These are phyloP conservation scores for Coniferiporia weirii DNA, from an alignment of 1,284 basidiomycete genomes.

Conservation along the genomic window DNA sequence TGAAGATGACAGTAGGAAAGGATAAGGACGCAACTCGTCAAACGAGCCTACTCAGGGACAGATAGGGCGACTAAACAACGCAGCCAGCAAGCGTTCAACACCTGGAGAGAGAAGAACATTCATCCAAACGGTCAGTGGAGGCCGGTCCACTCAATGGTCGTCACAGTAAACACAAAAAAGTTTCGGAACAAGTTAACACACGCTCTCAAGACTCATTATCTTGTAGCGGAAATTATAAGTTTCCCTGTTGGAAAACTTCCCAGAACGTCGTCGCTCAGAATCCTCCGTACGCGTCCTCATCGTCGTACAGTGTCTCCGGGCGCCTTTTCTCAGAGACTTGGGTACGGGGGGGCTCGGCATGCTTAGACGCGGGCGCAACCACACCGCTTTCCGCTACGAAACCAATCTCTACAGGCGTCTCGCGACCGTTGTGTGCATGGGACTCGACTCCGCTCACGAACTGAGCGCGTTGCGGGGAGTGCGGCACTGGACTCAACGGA, in stretches of 20 bases:
- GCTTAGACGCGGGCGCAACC: background rate
- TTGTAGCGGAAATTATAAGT: background rate
- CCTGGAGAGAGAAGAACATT: background rate
- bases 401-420: constrained; percentile 22
- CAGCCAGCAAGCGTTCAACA: constrained; percentile 11
- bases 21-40: constrained; percentile 1
- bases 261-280: constrained; percentile 27
- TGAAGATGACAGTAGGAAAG: background rate
- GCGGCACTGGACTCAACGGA: constrained; percentile 19
- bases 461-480: constrained; percentile 16
- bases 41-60: background rate
- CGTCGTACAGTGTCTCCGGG: constrained; percentile 49
- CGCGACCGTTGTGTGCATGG: constrained; percentile 18
- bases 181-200: constrained; percentile 1
- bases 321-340: constrained; percentile 8
- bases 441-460: constrained; percentile 12
- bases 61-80: background rate
- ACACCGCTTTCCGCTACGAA: constrained; percentile 7
- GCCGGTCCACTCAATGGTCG: constrained; percentile 3
- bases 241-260: background rate
- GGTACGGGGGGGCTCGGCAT: background rate
- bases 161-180: background rate
- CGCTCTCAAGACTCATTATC: background rate
- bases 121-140: background rate
- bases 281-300: constrained; percentile 62